These are phyloP conservation scores for Achlya hypogyna DNA, from an alignment of 352 stramenopile genomes.

Conservation along the genomic window DNA sequence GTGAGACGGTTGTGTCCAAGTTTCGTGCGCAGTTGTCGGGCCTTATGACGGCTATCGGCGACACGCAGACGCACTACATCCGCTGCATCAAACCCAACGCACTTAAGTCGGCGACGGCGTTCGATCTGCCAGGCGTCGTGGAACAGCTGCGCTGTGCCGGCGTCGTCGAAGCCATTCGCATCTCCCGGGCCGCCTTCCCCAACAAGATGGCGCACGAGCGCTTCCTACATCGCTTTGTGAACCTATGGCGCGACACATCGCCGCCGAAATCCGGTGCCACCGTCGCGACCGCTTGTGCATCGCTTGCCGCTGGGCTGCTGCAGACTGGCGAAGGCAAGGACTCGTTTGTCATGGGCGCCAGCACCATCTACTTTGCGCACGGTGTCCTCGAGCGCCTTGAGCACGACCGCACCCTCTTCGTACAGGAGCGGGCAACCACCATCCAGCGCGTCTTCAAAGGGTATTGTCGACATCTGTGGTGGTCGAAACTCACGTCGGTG, in stretches of 20 bases:
- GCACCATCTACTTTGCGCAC: slow-evolving; percentile 90
- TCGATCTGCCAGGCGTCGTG: slow-evolving; percentile 81
- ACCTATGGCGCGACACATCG: slow-evolving; percentile 45
- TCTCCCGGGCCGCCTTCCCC: slow-evolving; percentile 81
- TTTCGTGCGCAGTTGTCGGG: slow-evolving; percentile 82
- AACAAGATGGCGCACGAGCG: slow-evolving; percentile 93
- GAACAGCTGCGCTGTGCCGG: slow-evolving; percentile 83
- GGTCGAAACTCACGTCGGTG: not conserved
- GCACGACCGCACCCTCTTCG: slow-evolving; percentile 51
- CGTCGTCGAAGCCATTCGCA: slow-evolving; percentile 86
- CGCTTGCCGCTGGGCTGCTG: slow-evolving; percentile 44
- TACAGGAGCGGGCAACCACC: slow-evolving; percentile 51
- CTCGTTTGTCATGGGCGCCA: slow-evolving; percentile 75
- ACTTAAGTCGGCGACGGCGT: slow-evolving; percentile 56
- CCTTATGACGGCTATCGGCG: slow-evolving; percentile 81
- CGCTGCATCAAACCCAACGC: slow-evolving; percentile 89
- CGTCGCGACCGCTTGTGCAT: slow-evolving; percentile 51
- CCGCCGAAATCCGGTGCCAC: slow-evolving; percentile 20
- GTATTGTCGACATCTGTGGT: not conserved
- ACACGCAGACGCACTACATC: slow-evolving; percentile 82
- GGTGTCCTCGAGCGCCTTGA: slow-evolving; percentile 89
- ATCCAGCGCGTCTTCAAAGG: slow-evolving; percentile 38
- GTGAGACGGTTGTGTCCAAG: slow-evolving; percentile 80
- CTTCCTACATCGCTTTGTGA: slow-evolving; percentile 72
- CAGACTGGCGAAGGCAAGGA: slow-evolving; percentile 33